A percentile compares a stretch with the other conserved stretches of the same genome.
phyloP scores from a whole-genome alignment of 805 yeast species.

The Kregervanrija delftensis region DNA sequence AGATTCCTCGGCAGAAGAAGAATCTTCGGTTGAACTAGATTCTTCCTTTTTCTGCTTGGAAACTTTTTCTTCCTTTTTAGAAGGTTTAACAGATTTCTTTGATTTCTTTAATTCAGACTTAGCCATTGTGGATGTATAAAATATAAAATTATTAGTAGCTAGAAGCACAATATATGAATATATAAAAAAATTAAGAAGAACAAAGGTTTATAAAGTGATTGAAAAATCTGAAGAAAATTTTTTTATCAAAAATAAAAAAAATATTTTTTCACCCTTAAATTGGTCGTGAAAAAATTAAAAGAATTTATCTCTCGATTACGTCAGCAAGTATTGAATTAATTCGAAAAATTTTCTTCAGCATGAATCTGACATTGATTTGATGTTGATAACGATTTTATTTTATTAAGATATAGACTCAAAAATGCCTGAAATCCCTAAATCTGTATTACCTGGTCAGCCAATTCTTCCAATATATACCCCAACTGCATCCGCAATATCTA shows the following conservation, averaged over 20 bases:
- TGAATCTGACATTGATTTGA: too few species aligned
- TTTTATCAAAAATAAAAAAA: conserved; percentile 6
- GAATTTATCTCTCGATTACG: background rate
- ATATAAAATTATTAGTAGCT: background rate
- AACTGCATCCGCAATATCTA: conserved; percentile 8
- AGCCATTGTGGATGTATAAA: conserved; percentile 17
- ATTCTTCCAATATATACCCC: conserved; percentile 49
- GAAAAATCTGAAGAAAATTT: conserved; percentile 1
- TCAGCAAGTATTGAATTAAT: background rate
- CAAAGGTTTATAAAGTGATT: background rate
- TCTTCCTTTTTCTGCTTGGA: conserved; percentile 19
- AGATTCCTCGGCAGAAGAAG: conserved; percentile 20
- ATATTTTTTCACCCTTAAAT: background rate
- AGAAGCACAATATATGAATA: background rate
- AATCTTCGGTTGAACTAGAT: conserved; percentile 16
- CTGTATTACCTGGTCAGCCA: conserved; percentile 77
- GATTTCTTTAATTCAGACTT: conserved; percentile 22
- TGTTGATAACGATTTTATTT: too few species aligned
- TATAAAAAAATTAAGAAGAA: conserved; percentile 2
- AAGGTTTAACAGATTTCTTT: conserved; percentile 19
- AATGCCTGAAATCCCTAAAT: conserved; percentile 29
- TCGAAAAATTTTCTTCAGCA: too few species aligned
- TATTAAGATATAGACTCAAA: background rate
- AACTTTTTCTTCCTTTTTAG: conserved; percentile 16
- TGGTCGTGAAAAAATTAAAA: background rate